Base-by-base conservation (phyloP, 164 flowering plant genomes). In the Macadamia integrifolia region DNA sequence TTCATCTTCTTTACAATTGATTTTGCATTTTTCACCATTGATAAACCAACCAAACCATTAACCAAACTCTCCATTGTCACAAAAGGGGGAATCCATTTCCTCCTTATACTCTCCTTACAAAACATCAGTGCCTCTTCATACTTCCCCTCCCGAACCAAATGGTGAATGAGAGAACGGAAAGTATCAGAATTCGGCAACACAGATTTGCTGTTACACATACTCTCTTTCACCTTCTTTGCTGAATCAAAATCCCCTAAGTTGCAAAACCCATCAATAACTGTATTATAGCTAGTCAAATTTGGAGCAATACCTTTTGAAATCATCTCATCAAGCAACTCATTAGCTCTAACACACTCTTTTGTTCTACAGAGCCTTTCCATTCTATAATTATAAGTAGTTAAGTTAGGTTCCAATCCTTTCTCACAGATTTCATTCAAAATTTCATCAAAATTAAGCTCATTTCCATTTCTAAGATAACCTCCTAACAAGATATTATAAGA, bases 1-100 rank as follows among this genome's bases (percentile, higher is more conserved):
- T 75, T 78, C 81, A 73, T 66, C 48, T 73, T 75, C 70, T 69
- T 74, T 29, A 78, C 76, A 58, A 80, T 42, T 52, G 42, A 67
- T 66, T 73, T 75, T 15, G 83, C 83, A 29, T 75, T 77, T 30
- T 72, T 65, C 0, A 31, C 73, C 61, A 75, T 75, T 10, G 79
- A 78, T n/a, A 59, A 68, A 61, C 74, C 58, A 61, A 78, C 75
- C 42, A 80, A 67, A 46, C 83, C 83, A 13, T 75, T 64, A 31
- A 80, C 76, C 65, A 80, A 46, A 58, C 56, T 66, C 58, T 67
- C 56, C 76, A 78, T 69, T 13, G 72, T 50, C 48, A 62, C 71
- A 68, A 78, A 76, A 23, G 83, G 77, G 50, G 79, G 83, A 49
- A 73, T 63, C 77, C 75, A 78, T n/a, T 69, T 78, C 72, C 72